Evolutionary conservation across 2,329 filamentous ascomycete genomes (phyloP), one percentile per base, ranked within the genome.

Genomic region (Fusarium fracticaudum): DNA sequence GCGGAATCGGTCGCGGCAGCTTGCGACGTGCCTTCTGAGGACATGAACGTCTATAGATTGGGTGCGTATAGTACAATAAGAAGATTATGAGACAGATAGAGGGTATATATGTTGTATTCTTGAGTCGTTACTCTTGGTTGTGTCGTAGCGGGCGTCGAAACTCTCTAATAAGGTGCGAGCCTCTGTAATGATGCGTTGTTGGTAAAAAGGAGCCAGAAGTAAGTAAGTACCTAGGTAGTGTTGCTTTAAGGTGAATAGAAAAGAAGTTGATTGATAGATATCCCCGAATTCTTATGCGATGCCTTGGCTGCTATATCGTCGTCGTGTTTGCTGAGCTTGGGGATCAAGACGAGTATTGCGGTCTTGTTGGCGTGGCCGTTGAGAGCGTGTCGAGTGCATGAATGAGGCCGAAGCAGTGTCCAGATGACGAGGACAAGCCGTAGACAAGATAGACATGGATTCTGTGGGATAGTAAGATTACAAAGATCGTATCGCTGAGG

Each of bases 121-220:
- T 41, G 35, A 48, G 29, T 62, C 47, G 45, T 73, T 48, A 38
- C 47, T 67, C 51, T 44, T 64, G 20, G 24, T 48, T 43, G 10
- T 60, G 18, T 61, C 51, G 66, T 66, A 62, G 55, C 51, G 47
- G 63, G 64, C 67, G 67, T 74, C 72, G 64, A 73, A 72, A 74
- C 72, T 74, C 71, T 74, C 71, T 74, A 74, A 73, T 72, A 74
- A 74, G 72, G 67, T 74, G 72, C 71, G 68, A 74, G 68, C 60
- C 68, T 74, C 64, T 64, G 60, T 74, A 15, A 35, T 33, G 5
- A 35, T 24, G 12, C 15, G 41, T 47, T 18, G 33, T 47, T 31
- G 40, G 51, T 40, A 15, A n/a, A n/a, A 22, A 29, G 33, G 41
- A 68, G 45, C 20, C 55, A 51, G 60, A 47, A 41, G 22, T 37